Base-by-base conservation (phyloP, 2,329 filamentous ascomycete species). In the Alternaria viburni region DNA sequence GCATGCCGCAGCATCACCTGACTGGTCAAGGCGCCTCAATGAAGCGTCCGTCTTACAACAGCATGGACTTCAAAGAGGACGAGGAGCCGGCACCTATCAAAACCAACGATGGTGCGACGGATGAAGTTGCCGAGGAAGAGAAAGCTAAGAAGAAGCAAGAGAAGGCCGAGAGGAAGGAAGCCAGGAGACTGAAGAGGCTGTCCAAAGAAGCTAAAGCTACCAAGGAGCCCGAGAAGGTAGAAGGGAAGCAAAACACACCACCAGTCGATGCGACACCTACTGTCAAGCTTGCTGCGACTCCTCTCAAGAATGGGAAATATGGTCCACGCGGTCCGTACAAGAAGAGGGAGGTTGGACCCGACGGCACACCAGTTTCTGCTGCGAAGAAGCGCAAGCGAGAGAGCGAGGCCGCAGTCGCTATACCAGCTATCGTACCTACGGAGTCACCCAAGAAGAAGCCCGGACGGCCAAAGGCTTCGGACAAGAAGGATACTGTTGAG, bases 1-100 rank as follows among this genome's bases (percentile, higher is more conserved):
- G 56, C 3, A 61, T 77, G 6, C 69, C 73, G 1, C 67, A 61
- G 12, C 69, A 77, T 43, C 69, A 76, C 44, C 44, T 70, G 0
- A 63, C 69, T 41, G 66, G 62, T 8, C 47, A 56, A 28, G 21
- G 43, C 51, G 43, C 52, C 13, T 26, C 57, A n/a, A n/a, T 25
- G 26, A 21, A 60, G 32, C 58, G 65, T 21, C 61, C 46, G 6
- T 50, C 28, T 3, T 77, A 65, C 66, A 77, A 69, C 61, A 71
- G 67, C 44, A 72, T 68, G 57, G 68, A 73, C 28, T 77, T 69
- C 44, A 32, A 54, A 25, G 49, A 52, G 13, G 57, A 54, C 5
- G 62, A 64, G 10, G 32, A 59, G 13, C 17, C 49, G 23, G 60
- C 54, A n/a, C 15, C 32, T 15, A 26, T 60, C 6, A 32, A 36